phyloP scores from a whole-genome alignment of 108 stramenopile species.

The Pelagomonas calceolata region DNA sequence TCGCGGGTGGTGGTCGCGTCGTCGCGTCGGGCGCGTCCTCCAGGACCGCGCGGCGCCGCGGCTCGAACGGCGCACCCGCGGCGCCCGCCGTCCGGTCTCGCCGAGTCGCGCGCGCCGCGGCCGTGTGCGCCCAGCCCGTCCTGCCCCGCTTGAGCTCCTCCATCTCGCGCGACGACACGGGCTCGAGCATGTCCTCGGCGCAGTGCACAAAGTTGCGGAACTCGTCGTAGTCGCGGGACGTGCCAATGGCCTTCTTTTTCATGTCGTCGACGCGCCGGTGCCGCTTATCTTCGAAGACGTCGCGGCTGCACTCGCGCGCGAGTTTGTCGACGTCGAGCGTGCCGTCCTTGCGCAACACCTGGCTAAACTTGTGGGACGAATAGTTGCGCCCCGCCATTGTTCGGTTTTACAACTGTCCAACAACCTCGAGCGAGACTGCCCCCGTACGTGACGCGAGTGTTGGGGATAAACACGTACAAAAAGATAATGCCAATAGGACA shows the following conservation, averaged over 20 bases:
- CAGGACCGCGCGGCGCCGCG: background rate
- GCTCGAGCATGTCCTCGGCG: constrained; percentile 8
- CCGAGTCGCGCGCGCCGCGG: background rate
- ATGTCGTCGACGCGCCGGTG: constrained; percentile 21
- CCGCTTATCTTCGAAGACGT: background rate
- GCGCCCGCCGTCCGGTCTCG: background rate
- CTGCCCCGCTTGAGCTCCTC: background rate
- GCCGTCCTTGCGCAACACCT: background rate
- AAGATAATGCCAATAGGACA: no score
- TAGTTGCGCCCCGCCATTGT: no score
- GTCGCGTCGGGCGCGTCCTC: background rate
- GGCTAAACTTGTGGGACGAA: background rate
- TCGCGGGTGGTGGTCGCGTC: background rate
- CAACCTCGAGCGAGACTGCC: no score
- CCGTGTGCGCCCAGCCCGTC: background rate
- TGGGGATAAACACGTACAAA: no score
- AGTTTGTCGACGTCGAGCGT: background rate
- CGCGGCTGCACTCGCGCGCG: background rate
- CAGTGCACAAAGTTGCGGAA: constrained; percentile 20
- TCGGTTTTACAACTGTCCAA: no score
- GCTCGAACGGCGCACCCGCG: background rate
- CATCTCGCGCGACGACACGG: constrained; percentile 2
- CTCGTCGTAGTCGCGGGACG: constrained; percentile 18
- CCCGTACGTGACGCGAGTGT: no score
- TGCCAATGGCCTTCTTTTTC: constrained; percentile 26